Percentiles rank a stretch among this genome's conserved stretches.
These are phyloP conservation scores for Gaertneriomyces semiglobifer DNA, from an alignment of 192 early-diverging fungal genomes.

Conservation along the genomic window DNA sequence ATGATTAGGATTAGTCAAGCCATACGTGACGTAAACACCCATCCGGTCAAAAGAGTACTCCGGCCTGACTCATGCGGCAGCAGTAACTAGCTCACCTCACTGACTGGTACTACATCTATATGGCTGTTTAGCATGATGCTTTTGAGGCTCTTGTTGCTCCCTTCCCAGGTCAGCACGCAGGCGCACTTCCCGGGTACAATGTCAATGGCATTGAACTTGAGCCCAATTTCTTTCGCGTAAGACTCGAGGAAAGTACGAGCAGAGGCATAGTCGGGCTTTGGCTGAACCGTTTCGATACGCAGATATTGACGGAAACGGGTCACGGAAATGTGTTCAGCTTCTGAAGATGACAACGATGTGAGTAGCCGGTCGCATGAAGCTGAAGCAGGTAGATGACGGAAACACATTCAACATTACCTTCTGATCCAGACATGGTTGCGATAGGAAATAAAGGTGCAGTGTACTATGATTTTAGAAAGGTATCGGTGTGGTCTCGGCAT, in stretches of 20 bases:
- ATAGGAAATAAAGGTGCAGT: too few species aligned
- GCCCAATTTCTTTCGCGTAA: slow-evolving; percentile 69
- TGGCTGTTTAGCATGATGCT: slow-evolving; percentile 80
- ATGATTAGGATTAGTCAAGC: neutral
- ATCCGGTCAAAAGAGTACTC: neutral
- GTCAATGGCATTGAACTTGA: slow-evolving; percentile 49
- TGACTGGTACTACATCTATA: slow-evolving; percentile 89
- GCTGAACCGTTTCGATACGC: slow-evolving; percentile 82
- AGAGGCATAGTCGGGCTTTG: slow-evolving; percentile 71
- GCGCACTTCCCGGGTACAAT: slow-evolving; percentile 51
- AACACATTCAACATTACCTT: too few species aligned
- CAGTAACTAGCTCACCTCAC: slow-evolving; percentile 30
- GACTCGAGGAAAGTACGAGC: slow-evolving; percentile 60
- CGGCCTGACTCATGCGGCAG: neutral
- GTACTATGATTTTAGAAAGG: too few species aligned
- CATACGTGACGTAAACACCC: neutral
- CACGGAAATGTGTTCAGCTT: slow-evolving; percentile 52
- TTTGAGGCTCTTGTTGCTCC: slow-evolving; percentile 53
- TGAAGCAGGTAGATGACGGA: neutral
- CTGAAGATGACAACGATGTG: neutral
- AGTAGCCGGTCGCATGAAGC: neutral
- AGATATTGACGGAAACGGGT: slow-evolving; percentile 76
- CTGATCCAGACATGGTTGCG: too few species aligned
- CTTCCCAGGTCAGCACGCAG: slow-evolving; percentile 68
- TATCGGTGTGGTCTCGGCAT: too few species aligned